Conservation (phyloP, 2,329 filamentous ascomycete species). For the Aspergillus pseudoglaucus region DNA sequence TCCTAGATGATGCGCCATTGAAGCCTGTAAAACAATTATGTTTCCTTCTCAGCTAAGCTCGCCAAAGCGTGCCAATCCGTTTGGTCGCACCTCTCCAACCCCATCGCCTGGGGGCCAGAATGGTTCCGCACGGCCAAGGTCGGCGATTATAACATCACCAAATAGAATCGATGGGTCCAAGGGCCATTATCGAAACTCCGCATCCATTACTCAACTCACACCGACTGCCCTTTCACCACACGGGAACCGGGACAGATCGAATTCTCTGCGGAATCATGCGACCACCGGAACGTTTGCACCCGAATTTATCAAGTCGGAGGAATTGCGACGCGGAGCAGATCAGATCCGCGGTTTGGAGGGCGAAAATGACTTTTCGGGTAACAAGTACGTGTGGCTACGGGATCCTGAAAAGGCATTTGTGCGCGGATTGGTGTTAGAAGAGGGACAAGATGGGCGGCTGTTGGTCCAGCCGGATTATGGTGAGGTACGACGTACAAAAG, state of each 20-base stretch:
- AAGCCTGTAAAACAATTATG: conserved; percentile 34
- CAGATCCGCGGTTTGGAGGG: conserved; percentile 72
- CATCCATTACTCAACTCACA: conserved; percentile 58
- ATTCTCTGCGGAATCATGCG: conserved; percentile 59
- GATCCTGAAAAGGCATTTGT: conserved; percentile 84
- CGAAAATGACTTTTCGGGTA: conserved; percentile 97
- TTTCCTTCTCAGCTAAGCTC: conserved; percentile 54
- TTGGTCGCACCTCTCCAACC: conserved; percentile 54
- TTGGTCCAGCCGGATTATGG: conserved; percentile 92
- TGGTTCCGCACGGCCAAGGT: conserved; percentile 58
- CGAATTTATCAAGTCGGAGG: conserved; percentile 88
- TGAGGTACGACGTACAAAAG: conserved; percentile 51
- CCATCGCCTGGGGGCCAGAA: conserved; percentile 52
- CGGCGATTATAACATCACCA: conserved; percentile 63
- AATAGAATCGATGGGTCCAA: conserved; percentile 35
- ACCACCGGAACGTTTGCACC: conserved; percentile 84
- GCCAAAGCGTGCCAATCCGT: conserved; percentile 74
- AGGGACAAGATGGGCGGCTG: conserved; percentile 61
- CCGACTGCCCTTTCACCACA: conserved; percentile 38
- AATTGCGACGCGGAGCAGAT: conserved; percentile 55
- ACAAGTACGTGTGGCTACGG: conserved; percentile 95
- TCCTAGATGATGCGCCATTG: conserved; percentile 25
- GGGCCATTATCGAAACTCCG: conserved; percentile 57
- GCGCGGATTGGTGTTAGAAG: conserved; percentile 84
- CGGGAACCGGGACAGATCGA: conserved; percentile 43